phyloP scores from a whole-genome alignment of 2,329 filamentous ascomycete genomes.

The Gaeumannomyces tritici region DNA sequence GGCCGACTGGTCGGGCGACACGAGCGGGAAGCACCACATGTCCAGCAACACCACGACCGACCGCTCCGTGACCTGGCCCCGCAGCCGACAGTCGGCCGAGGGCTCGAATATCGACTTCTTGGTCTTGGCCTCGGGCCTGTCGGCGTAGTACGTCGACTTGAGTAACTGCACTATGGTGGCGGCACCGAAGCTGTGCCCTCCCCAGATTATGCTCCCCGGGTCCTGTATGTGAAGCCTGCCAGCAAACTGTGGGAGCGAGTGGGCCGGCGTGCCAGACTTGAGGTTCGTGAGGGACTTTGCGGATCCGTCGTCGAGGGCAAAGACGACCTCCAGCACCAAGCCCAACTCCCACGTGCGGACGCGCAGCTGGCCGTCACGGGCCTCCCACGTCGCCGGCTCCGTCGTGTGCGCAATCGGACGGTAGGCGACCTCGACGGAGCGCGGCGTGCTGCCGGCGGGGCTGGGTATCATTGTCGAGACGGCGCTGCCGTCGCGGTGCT shows the following conservation, averaged over 20 bases:
- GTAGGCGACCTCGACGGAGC: conserved; percentile 34
- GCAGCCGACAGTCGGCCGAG: conserved; percentile 41
- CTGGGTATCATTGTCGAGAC: conserved; percentile 61
- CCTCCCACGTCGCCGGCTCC: conserved; percentile 54
- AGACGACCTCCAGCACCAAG: conserved; percentile 56
- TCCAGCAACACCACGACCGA: conserved; percentile 65
- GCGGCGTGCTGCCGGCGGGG: conserved; percentile 28
- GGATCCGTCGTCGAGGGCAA: conserved; percentile 51
- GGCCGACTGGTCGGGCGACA: conserved; percentile 50
- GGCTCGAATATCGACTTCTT: conserved; percentile 55
- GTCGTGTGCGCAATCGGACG: conserved; percentile 50
- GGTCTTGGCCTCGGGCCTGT: conserved; percentile 30
- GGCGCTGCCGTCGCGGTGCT: conserved; percentile 74
- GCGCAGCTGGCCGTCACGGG: conserved; percentile 61
- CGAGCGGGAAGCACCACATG: conserved; percentile 69
- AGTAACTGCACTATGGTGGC: conserved; percentile 66
- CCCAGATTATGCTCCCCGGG: conserved; percentile 65
- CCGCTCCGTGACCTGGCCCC: conserved; percentile 56
- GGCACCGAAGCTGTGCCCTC: conserved; percentile 75
- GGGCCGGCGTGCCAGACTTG: conserved; percentile 34
- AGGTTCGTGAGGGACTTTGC: conserved; percentile 35
- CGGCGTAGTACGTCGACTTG: conserved; percentile 67
- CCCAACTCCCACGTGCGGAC: conserved; percentile 74
- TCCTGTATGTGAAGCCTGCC: conserved; percentile 56
- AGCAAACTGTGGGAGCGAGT: conserved; percentile 48